A percentile compares a stretch with the other conserved stretches of the same genome.
Evolutionary conservation across 1,284 basidiomycete genomes (phyloP).

Genomic region (Cystobasidium slooffiae): DNA sequence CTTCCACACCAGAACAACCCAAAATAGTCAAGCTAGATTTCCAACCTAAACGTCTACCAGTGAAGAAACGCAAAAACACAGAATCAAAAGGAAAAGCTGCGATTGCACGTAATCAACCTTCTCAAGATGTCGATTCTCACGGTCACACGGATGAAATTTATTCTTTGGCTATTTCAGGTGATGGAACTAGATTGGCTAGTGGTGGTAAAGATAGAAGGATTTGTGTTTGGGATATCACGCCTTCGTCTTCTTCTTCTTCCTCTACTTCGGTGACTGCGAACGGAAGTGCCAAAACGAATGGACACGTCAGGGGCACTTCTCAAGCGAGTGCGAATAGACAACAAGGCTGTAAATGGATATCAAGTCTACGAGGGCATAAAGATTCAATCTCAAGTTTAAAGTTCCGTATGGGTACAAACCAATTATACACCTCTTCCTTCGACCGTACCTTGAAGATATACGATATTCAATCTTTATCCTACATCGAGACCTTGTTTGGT

Average conservation of each 20-base stretch:
- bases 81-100: conserved; percentile 34
- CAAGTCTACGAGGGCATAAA: conserved; percentile 79
- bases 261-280: no score
- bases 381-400: conserved; percentile 80
- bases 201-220: conserved; percentile 81
- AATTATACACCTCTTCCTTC: conserved; percentile 84
- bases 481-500: conserved; percentile 95
- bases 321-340: conserved; percentile 7
- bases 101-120: conserved; percentile 40
- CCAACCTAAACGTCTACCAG: conserved; percentile 42
- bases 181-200: conserved; percentile 82
- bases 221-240: conserved; percentile 75
- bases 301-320: conserved; percentile 54
- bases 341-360: conserved; percentile 69
- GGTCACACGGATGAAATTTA: conserved; percentile 89
- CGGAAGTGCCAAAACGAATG: no score
- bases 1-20: not conserved
- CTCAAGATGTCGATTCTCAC: conserved; percentile 56
- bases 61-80: conserved; percentile 7
- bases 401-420: conserved; percentile 81
- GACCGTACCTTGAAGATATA: conserved; percentile 92
- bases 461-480: conserved; percentile 81
- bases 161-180: conserved; percentile 78
- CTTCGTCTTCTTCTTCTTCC: not conserved
- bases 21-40: conserved; percentile 46